These are phyloP conservation scores for Plasmodium malariae DNA, from an alignment of 169 alveolate genomes.

Conservation along the genomic window DNA sequence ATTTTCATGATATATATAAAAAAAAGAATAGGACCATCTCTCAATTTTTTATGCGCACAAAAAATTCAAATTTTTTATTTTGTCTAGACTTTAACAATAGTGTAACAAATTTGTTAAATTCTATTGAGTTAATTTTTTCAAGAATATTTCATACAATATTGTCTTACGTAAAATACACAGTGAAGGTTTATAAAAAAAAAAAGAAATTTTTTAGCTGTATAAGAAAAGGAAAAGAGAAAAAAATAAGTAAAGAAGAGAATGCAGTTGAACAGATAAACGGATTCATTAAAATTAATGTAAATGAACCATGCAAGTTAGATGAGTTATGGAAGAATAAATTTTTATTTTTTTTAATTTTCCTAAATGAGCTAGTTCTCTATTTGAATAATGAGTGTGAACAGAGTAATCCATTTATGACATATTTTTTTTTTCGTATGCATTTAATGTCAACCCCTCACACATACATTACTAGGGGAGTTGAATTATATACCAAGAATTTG, in stretches of 20 bases:
- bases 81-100: constrained; percentile 2
- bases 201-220: background rate
- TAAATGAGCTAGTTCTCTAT: constrained; percentile 1
- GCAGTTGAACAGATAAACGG: background rate
- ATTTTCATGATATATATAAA: too few relatives aligned
- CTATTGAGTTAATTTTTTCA: constrained; percentile 7
- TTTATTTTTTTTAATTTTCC: constrained; percentile 1
- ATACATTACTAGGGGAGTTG: background rate
- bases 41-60: background rate
- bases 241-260: background rate
- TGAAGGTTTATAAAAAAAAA: background rate
- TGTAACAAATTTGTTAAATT: background rate
- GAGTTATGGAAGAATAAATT: background rate
- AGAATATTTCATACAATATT: constrained; percentile 6
- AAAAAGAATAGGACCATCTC: background rate
- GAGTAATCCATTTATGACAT: background rate
- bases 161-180: background rate
- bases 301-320: background rate
- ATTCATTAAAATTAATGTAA: background rate
- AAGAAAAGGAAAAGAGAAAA: background rate
- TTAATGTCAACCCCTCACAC: background rate
- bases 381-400: constrained; percentile 13
- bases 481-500: background rate
- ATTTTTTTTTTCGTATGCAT: constrained; percentile 7
- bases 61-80: constrained; percentile 6